phyloP scores from a whole-genome alignment of 257 asterid species.

The Penstemon barbatus region DNA sequence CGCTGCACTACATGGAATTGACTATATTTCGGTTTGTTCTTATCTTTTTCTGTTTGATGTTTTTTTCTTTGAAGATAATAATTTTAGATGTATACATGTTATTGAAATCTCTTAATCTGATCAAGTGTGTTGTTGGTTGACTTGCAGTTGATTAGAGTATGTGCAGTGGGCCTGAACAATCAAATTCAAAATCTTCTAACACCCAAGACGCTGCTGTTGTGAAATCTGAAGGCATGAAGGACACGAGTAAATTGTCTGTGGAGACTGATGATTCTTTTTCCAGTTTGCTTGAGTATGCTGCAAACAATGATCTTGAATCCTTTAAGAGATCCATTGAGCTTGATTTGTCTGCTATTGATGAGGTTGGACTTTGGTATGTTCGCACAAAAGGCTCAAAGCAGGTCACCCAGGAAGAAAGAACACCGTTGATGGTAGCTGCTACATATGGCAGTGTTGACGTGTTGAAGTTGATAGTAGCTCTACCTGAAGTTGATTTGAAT shows the following conservation, averaged over 20 bases:
- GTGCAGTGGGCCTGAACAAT: constrained; percentile 52
- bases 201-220: constrained; percentile 24
- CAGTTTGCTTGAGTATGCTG: constrained; percentile 64
- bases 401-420: constrained; percentile 56
- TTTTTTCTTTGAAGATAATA: not conserved
- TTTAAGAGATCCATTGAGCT: constrained; percentile 56
- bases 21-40: not conserved
- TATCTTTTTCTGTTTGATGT: not conserved
- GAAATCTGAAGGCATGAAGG: constrained; percentile 31
- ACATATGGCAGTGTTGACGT: constrained; percentile 67
- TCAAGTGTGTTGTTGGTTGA: constrained; percentile 18
- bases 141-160: constrained; percentile 50
- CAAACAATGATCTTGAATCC: constrained; percentile 58
- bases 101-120: not conserved
- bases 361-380: constrained; percentile 62
- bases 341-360: constrained; percentile 53
- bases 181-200: constrained; percentile 36
- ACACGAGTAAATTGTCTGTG: constrained; percentile 38
- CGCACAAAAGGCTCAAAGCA: constrained; percentile 58
- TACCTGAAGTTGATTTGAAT: constrained; percentile 65
- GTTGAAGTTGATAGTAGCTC: constrained; percentile 52
- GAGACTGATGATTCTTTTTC: constrained; percentile 57
- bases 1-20: not conserved
- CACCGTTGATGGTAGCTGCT: constrained; percentile 78
- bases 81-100: not conserved